Evolutionary conservation across 2,329 filamentous ascomycete genomes (phyloP).

Genomic region (Albifimbria verrucaria): DNA sequence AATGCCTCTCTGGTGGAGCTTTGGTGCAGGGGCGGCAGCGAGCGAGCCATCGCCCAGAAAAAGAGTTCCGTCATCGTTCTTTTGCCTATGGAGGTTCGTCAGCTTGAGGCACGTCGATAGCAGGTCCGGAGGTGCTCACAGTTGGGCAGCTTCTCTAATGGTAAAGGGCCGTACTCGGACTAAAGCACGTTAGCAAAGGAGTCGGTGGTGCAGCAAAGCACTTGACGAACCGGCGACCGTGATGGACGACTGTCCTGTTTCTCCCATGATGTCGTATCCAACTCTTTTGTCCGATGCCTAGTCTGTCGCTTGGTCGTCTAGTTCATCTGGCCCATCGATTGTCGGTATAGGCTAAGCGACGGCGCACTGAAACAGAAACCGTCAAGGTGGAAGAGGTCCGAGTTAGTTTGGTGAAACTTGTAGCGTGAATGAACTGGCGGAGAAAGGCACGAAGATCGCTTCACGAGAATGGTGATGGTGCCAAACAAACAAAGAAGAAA

Average conservation of each 20-base stretch:
- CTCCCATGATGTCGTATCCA: slow-evolving; percentile 13
- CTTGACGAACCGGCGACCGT: slow-evolving; percentile 49
- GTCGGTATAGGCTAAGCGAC: not conserved
- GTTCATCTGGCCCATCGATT: not conserved
- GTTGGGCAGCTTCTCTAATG: slow-evolving; percentile 91
- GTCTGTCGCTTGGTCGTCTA: not conserved
- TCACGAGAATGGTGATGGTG: not conserved
- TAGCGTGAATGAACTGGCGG: slow-evolving; percentile 1
- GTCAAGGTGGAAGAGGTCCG: too few relatives aligned
- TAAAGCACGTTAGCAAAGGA: slow-evolving; percentile 31
- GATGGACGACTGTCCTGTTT: slow-evolving; percentile 48
- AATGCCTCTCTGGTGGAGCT: slow-evolving; percentile 81
- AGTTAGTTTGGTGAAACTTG: not conserved
- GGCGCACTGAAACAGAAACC: not conserved
- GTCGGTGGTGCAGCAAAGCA: not conserved
- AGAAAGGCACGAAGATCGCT: not conserved
- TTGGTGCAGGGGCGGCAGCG: slow-evolving; percentile 80
- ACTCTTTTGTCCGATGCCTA: not conserved
- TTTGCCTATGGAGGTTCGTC: slow-evolving; percentile 40
- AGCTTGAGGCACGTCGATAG: slow-evolving; percentile 5
- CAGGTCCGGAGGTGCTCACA: slow-evolving; percentile 45
- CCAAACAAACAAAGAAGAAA: not conserved
- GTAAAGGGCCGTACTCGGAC: slow-evolving; percentile 71
- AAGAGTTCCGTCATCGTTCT: slow-evolving; percentile 76
- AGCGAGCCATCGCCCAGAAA: slow-evolving; percentile 97